Evolutionary conservation across 225 moss, liverwort and hornwort genomes (phyloP).

Genomic region (Anthoceros angustus): DNA sequence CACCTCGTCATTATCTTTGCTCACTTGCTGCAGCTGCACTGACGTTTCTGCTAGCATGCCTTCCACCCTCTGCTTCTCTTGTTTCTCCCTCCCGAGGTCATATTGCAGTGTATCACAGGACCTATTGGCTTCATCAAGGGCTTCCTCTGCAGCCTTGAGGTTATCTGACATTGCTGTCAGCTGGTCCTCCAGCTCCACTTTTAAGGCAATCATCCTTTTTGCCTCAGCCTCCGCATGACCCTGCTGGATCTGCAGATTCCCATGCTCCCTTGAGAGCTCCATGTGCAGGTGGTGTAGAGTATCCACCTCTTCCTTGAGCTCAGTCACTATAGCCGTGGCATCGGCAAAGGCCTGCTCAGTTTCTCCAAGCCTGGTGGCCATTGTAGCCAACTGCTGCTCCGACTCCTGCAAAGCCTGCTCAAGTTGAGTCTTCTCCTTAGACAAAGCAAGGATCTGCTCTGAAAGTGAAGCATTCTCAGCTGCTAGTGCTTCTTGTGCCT

Average conservation of each 20-base stretch:
- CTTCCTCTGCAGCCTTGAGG: background rate
- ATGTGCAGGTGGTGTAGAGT: background rate
- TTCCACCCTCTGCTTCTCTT: background rate
- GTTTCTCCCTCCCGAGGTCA: background rate
- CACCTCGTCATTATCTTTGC: background rate
- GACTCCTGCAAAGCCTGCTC: background rate
- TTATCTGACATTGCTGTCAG: background rate
- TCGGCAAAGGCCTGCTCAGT: background rate
- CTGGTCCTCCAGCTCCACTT: background rate
- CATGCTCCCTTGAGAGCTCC: background rate
- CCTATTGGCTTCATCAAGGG: background rate
- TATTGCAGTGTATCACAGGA: background rate
- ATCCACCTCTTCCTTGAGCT: constrained; percentile 1
- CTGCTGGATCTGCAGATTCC: background rate
- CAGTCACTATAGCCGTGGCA: background rate
- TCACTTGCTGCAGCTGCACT: background rate
- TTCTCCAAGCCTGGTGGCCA: background rate
- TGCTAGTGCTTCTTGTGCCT: background rate
- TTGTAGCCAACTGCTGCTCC: background rate
- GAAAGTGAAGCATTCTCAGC: background rate
- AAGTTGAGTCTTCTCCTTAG: background rate
- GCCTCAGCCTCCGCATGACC: background rate
- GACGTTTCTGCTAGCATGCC: background rate
- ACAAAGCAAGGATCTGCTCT: background rate
- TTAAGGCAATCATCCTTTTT: background rate